Base-by-base conservation (phyloP, 2,329 filamentous ascomycete genomes). In the Alternaria brassicae region DNA sequence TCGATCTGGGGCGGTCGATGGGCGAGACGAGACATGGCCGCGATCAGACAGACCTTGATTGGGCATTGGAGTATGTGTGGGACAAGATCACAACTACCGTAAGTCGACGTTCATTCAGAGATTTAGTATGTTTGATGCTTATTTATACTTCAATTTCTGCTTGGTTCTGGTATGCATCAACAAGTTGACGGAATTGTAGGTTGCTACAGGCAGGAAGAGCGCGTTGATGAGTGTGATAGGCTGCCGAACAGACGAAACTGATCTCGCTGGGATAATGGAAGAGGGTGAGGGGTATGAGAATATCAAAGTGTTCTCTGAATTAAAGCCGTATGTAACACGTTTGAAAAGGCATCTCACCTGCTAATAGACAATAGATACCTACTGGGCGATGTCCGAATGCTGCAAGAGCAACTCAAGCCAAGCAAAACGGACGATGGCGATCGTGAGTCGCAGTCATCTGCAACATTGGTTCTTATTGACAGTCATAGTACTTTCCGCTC, bases 1-100 rank as follows among this genome's bases (percentile, higher is more conserved):
- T 99, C 61, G 95, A 99, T 79, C 83, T 97, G 23, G 93, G 93
- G 58, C 83, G 81, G 72, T 91, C 93, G n/a, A 97, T 96, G 91
- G 89, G 84, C 58, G 83, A 90, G 73, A 85, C 83, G 69, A 86
- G 88, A 68, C 84, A 87, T 79, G 92, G 90, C 25, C 88, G 95
- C 66, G 75, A 82, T 19, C 86, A 94, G 75, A 90, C 90, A 3
- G 91, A 98, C 75, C 85, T 99, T 17, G 92, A 97, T 61, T 99
- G 90, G 88, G 87, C 88, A 47, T 89, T 98, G 87, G 87, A 88
- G 62, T 99, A 97, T 79, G 86, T 98, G 49, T 99, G 94, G 93
- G 94, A 98, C 82, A 95, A 91, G 75, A 91, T 96, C 66, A 89
- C 89, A 5, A 87, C 86, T 7, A 92, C 89, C 3, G 89, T 92